These are phyloP conservation scores for Didymella glomerata DNA, from an alignment of 2,329 filamentous ascomycete genomes.

Conservation along the genomic window DNA sequence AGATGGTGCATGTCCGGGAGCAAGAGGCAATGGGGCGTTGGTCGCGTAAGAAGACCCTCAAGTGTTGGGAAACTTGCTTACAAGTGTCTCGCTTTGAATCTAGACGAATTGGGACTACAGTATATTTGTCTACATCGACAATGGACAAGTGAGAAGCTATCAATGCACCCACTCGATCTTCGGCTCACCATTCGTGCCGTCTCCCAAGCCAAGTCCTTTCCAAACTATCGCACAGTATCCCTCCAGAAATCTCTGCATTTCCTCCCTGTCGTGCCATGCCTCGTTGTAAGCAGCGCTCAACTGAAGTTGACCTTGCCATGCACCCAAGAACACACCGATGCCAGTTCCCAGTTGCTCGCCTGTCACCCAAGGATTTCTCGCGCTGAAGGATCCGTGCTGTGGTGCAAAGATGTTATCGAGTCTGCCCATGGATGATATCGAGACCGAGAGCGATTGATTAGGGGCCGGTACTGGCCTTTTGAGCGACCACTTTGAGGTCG, in stretches of 20 bases:
- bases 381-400: not conserved
- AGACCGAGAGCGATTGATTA: conserved; percentile 17
- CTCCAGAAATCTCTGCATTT: conserved; percentile 21
- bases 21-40: not conserved
- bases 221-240: conserved; percentile 12
- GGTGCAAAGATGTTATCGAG: conserved; percentile 23
- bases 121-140: not conserved
- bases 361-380: conserved; percentile 55
- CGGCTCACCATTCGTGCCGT: not conserved
- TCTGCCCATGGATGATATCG: conserved; percentile 27
- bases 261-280: conserved; percentile 50
- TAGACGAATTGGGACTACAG: too few relatives aligned
- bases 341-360: conserved; percentile 55
- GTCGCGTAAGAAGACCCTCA: not conserved
- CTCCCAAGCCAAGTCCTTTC: conserved; percentile 2
- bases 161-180: conserved; percentile 3
- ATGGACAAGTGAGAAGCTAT: not conserved
- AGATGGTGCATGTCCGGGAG: not conserved
- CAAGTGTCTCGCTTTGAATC: not conserved
- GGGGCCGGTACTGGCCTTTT: conserved; percentile 19
- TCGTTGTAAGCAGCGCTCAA: conserved; percentile 57
- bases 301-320: conserved; percentile 48
- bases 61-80: not conserved
- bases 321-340: conserved; percentile 54
- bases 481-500: not conserved